Conservation (phyloP, 2,329 filamentous ascomycete genomes). For the Penicillium freii region DNA sequence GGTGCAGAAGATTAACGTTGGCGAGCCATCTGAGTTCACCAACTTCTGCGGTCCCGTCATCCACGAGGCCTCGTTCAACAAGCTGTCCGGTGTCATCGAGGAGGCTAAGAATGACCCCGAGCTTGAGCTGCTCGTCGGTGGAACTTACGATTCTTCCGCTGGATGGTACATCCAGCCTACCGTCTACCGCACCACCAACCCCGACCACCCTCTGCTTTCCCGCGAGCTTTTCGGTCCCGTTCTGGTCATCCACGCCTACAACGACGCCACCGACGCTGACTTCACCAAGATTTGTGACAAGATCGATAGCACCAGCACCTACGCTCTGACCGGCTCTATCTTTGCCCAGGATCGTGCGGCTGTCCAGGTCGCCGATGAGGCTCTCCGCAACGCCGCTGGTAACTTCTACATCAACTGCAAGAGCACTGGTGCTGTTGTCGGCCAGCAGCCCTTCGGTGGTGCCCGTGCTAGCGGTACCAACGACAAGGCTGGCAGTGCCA, state of each 20-base stretch:
- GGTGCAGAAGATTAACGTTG: conserved; percentile 67
- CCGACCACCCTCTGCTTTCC: conserved; percentile 69
- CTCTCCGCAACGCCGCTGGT: conserved; percentile 39
- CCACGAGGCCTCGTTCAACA: conserved; percentile 77
- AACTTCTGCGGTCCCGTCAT: conserved; percentile 90
- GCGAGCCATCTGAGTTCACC: conserved; percentile 65
- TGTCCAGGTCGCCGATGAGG: conserved; percentile 36
- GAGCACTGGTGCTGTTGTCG: conserved; percentile 68
- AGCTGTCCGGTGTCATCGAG: conserved; percentile 73
- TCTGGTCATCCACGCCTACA: conserved; percentile 72
- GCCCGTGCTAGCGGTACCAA: conserved; percentile 68
- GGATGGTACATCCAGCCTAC: conserved; percentile 85
- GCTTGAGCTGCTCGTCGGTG: conserved; percentile 71
- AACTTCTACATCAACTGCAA: conserved; percentile 49
- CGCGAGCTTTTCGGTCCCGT: conserved; percentile 83
- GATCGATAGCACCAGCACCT: conserved; percentile 43
- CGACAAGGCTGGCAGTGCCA: conserved; percentile 68
- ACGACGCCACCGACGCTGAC: conserved; percentile 60
- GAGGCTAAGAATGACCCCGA: conserved; percentile 72
- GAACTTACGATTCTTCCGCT: conserved; percentile 71
- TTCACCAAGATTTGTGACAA: conserved; percentile 60
- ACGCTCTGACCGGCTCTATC: conserved; percentile 45
- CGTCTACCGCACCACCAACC: conserved; percentile 72
- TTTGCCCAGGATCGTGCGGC: conserved; percentile 43
- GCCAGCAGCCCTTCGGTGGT: conserved; percentile 71